These are phyloP conservation scores for Arachnopeziza araneosa DNA, from an alignment of 2,329 filamentous ascomycete genomes.

Conservation along the genomic window DNA sequence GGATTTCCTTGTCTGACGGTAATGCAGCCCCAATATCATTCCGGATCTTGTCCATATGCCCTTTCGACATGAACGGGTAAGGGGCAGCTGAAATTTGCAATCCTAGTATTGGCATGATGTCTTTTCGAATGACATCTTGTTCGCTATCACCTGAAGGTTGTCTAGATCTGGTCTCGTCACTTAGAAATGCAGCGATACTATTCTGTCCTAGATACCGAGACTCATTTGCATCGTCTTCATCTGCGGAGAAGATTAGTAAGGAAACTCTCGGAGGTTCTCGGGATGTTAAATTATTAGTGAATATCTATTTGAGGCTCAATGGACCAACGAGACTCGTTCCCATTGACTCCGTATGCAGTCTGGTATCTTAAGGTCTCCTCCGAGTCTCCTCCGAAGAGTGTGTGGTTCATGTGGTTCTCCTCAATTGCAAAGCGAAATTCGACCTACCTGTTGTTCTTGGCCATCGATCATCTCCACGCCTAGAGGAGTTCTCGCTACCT, in stretches of 20 bases:
- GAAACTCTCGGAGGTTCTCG: constrained; percentile 2
- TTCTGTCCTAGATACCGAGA: constrained; percentile 62
- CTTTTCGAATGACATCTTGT: constrained; percentile 46
- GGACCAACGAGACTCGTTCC: neutral
- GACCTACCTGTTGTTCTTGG: constrained; percentile 28
- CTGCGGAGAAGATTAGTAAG: constrained; percentile 22
- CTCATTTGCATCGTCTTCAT: constrained; percentile 50
- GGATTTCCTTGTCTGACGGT: constrained; percentile 59
- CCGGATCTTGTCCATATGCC: constrained; percentile 54
- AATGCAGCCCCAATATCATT: constrained; percentile 56
- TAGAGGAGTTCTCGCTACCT: constrained; percentile 24
- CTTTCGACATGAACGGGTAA: constrained; percentile 61
- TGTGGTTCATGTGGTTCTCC: neutral
- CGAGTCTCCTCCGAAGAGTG: neutral
- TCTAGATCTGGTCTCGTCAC: constrained; percentile 48
- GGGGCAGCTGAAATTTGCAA: constrained; percentile 57
- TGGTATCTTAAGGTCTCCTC: neutral
- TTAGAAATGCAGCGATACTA: constrained; percentile 59
- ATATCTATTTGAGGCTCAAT: neutral
- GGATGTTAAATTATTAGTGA: neutral
- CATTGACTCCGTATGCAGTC: neutral
- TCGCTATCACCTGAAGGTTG: constrained; percentile 46
- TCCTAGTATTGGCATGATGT: constrained; percentile 61
- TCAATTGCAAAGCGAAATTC: neutral
- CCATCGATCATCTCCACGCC: constrained; percentile 28